Evolutionary conservation across 345 rosid genomes (phyloP).

Genomic region (Pugionium cornutum): DNA sequence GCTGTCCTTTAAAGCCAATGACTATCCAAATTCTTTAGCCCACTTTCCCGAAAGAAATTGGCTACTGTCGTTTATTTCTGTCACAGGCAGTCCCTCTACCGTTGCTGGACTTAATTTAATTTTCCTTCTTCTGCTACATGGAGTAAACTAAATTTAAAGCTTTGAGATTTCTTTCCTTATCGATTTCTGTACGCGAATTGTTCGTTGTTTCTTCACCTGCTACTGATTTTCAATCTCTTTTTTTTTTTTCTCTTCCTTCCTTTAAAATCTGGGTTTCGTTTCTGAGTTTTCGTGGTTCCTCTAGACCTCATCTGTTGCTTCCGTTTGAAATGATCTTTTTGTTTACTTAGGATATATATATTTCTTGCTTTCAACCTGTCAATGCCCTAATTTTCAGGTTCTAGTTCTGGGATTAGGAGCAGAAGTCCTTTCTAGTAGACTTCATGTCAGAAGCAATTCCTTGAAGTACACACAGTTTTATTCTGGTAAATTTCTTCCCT

Average conservation of each 20-base stretch:
- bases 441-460: conserved; percentile 32
- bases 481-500: conserved; percentile 29
- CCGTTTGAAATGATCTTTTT: conserved; percentile 11
- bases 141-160: conserved; percentile 33
- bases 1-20: conserved; percentile 38
- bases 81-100: conserved; percentile 28
- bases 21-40: conserved; percentile 29
- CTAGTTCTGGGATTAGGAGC: conserved; percentile 35
- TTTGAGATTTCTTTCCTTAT: conserved; percentile 35
- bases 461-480: conserved; percentile 15
- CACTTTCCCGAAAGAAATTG: too few relatives aligned
- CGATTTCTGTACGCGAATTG: conserved; percentile 32
- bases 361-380: background rate
- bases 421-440: conserved; percentile 32
- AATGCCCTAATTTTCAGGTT: conserved; percentile 34
- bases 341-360: background rate
- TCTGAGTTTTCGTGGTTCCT: conserved; percentile 32
- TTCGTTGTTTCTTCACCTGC: conserved; percentile 28
- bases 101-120: conserved; percentile 17
- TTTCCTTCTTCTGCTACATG: conserved; percentile 26
- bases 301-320: conserved; percentile 29
- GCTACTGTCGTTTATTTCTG: background rate
- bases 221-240: background rate
- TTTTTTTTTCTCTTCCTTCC: background rate
- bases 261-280: conserved; percentile 20